Conservation (phyloP, 2,329 filamentous ascomycete genomes). For the Neodidymelliopsis sp. region DNA sequence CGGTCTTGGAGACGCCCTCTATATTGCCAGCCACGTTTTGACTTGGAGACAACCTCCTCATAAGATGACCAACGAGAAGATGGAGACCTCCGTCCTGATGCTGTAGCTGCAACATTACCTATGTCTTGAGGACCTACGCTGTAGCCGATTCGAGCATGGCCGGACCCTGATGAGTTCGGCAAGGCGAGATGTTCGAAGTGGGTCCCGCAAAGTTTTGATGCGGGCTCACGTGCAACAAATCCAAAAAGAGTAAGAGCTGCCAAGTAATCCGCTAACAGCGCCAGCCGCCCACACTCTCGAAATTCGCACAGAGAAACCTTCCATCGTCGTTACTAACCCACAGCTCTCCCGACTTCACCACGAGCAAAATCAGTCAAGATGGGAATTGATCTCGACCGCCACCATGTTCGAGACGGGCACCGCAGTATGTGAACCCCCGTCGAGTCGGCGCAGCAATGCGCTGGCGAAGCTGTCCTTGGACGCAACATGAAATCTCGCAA, state of each 20-base stretch:
- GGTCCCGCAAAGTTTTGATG: too few species aligned
- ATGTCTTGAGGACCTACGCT: too few species aligned
- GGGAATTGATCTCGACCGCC: conserved; percentile 60
- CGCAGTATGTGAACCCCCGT: conserved; percentile 60
- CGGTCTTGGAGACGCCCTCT: too few species aligned
- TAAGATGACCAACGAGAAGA: too few species aligned
- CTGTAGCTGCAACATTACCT: too few species aligned
- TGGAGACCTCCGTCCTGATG: too few species aligned
- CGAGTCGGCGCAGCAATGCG: conserved; percentile 50
- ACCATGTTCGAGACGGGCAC: conserved; percentile 73
- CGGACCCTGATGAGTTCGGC: too few species aligned
- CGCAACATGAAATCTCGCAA: conserved; percentile 48
- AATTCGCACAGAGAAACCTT: conserved; percentile 10
- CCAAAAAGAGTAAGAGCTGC: conserved; percentile 8
- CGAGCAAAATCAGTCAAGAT: conserved; percentile 47
- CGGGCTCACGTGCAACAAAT: too few species aligned
- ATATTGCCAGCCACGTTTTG: too few species aligned
- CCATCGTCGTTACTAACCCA: conserved; percentile 38
- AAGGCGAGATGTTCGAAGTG: too few species aligned
- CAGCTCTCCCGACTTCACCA: conserved; percentile 39
- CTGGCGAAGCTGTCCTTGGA: conserved; percentile 50
- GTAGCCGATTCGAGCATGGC: too few species aligned
- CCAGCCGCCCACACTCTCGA: conserved; percentile 15
- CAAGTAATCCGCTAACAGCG: conserved; percentile 10
- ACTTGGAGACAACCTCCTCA: too few species aligned